These are phyloP conservation scores for Setomelanomma holmii DNA, from an alignment of 2,329 filamentous ascomycete species.

Conservation along the genomic window DNA sequence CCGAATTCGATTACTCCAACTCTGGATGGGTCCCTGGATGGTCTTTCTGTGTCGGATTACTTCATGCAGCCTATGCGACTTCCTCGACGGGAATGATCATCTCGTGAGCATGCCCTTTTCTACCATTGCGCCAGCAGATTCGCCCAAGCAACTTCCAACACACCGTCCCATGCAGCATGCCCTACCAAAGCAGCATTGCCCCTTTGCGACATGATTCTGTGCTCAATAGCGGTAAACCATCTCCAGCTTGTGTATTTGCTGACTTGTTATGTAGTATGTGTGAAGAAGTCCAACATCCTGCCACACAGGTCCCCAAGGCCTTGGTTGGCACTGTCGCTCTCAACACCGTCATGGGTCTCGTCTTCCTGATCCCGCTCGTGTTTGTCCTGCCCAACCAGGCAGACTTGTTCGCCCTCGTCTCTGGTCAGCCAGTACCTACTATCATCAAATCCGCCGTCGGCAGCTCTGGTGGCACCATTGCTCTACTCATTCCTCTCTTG, in stretches of 20 bases:
- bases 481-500: constrained; percentile 68
- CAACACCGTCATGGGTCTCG: constrained; percentile 70
- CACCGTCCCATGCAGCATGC: constrained; percentile 25
- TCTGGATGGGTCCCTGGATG: constrained; percentile 75
- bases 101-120: constrained; percentile 61
- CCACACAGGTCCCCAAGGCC: constrained; percentile 73
- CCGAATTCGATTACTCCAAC: constrained; percentile 67
- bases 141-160: constrained; percentile 29
- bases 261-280: constrained; percentile 66
- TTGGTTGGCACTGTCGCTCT: constrained; percentile 72
- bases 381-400: constrained; percentile 72
- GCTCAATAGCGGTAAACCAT: constrained; percentile 23
- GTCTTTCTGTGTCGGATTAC: constrained; percentile 75
- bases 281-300: constrained; percentile 72
- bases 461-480: constrained; percentile 67
- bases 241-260: constrained; percentile 26
- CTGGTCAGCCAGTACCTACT: constrained; percentile 68
- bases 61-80: constrained; percentile 76
- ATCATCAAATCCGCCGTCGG: constrained; percentile 71
- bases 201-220: constrained; percentile 26
- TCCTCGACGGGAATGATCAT: constrained; percentile 83
- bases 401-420: constrained; percentile 60
- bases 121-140: constrained; percentile 41
- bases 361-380: constrained; percentile 72
- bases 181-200: constrained; percentile 3